Base-by-base conservation (phyloP, 1,139 yeast species). In the Debaryomycetaceae sp. region DNA sequence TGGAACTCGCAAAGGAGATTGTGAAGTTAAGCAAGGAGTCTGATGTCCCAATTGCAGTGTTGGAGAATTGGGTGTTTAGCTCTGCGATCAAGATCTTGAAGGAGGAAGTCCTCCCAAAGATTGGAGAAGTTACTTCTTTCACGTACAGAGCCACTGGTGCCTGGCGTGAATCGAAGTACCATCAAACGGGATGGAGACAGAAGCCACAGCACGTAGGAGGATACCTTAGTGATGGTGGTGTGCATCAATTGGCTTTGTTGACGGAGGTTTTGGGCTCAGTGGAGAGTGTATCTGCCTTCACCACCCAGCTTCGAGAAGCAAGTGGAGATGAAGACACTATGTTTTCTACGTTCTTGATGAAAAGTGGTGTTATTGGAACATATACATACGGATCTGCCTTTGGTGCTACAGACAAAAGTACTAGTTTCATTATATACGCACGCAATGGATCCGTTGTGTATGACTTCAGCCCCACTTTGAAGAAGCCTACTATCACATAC, bases 181-280 rank as follows among this genome's bases (percentile, higher is more conserved):
- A 83, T 47, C 65, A 71, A 30, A 85, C 92, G 5, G 53, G 85
- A 6, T 89, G 98, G 98, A 82, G 98, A 73, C 77, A 75, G 58
- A 74, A 81, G 43, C 97, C 97, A 30, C 83, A 87, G 60, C 97
- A 89, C 57, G 77, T 88, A 48, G 97, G 97, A 42, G 97, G 97
- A 0, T 88, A 73, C 63, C 71, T 89, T 52, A 82, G 92, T 49
- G 98, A 89, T 57, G 96, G 96, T 53, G 97, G 97, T 58, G 98
- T 89, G 11, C 98, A 89, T 64, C 96, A 89, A 63, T 69, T 89
- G 61, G 96, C 96, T 3, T 67, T 87, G 34, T 75, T 89, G 52
- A 87, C 95, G 7, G 88, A 79, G 46, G 80, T 87, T n/a, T 71
- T 89, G 44, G 96, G 97, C 37, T 71, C 73, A 29, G 83, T 87